Base-by-base conservation (phyloP, 768 basidiomycete genomes). In the Auriscalpium orientale region DNA sequence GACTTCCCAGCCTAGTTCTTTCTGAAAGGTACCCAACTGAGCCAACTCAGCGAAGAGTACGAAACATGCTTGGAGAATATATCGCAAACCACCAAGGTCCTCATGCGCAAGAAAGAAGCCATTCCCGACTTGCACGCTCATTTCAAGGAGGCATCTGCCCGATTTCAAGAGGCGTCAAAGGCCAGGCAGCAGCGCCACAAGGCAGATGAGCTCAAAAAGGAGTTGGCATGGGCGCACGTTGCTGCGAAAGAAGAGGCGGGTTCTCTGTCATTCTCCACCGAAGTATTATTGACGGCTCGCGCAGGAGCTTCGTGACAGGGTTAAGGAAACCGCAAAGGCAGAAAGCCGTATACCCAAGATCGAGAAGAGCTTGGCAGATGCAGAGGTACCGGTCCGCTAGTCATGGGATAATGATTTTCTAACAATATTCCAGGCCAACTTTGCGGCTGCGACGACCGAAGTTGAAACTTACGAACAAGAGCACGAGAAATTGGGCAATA, bases 141-240 rank as follows among this genome's bases (percentile, higher is more conserved):
- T 1, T 76, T 83, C 59, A 74, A 77, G 5, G 82, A 85, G 48
- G 84, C 85, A 0, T 73, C 72, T 2, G 66, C 73, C 1, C 81
- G 84, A 21, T 85, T 83, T 58, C 75, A 85, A 55, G 88, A 91
- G 59, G 92, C 93, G 0, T 69, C 79, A 8, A 87, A 85, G 58
- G 87, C 90, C 10, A 72, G 84, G 1, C 81, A 88, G 59, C 85
- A 88, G 65, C 80, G 83, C 59, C 72, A 78, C 62, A 86, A 81
- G 67, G 79, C 76, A 4, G 81, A 85, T 37, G 83, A 85, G 36
- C 71, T 91, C 51, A 87, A 87, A 75, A 83, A 81, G 59, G 89
- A 94, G 68, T 70, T 90, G 18, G 92, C 91, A 3, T 97, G 95
- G 94, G 81, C 91, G 13, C 87, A 89, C 63, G 89, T 95, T 20